Base-by-base conservation (phyloP, 73 alveolate species). In the Blepharisma stoltei region DNA sequence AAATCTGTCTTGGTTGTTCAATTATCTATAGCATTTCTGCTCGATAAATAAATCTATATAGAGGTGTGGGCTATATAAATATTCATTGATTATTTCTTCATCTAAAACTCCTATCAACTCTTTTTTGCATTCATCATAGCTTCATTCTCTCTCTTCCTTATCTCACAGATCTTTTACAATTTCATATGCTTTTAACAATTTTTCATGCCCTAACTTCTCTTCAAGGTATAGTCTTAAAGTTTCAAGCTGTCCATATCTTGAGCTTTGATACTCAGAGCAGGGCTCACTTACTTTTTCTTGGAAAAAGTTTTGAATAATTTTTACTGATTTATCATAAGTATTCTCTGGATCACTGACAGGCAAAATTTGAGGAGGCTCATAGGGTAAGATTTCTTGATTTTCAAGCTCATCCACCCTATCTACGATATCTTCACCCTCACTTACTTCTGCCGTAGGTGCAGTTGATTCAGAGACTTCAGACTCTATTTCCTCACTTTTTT, bases 201-300 rank as follows among this genome's bases (percentile, higher is more conserved):
- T 52, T 52, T 52, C 67, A 3, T n/a, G 23, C 3, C 67, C 67
- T 52, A 52, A 52, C 3, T 52, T n/a, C 23, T 52, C 67, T 3
- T 52, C 67, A n/a, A 52, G 67, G 3, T 52, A 52, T 52, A n/a
- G 67, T 52, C 67, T 52, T 3, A 52, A 52, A 52, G 67, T 20
- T 20, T 52, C 32, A 52, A 52, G 23, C 18, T 52, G 23, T 3
- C 23, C 23, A 52, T n/a, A 52, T 2, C 23, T n/a, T 14, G 32
- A n/a, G 18, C 18, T 4, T 52, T 52, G 32, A n/a, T n/a, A 20
- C 23, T 52, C 23, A 52, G 67, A 14, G 67, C 18, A 52, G 23
- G 67, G 67, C 23, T 52, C 23, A 20, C 23, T 52, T 1, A 14
- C 23, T 52, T 52, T n/a, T 14, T 14, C 67, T 52, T 52, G 18